Evolutionary conservation across 345 rosid species (phyloP).

Genomic region (Diplotaxis tenuifolia): DNA sequence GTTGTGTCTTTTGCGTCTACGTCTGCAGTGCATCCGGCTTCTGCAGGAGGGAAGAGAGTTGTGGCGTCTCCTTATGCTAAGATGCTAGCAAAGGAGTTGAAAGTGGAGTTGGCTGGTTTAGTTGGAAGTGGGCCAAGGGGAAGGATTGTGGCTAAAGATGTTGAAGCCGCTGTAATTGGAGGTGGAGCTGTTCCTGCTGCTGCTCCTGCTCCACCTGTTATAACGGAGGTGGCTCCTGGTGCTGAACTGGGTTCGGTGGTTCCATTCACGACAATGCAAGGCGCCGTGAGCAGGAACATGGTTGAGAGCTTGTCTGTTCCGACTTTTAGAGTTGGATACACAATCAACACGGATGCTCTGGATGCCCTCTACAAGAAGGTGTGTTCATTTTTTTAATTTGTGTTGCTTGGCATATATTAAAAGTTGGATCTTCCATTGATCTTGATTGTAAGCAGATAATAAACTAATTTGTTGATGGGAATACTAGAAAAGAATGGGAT

Average conservation of each 20-base stretch:
- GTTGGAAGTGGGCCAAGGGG: conserved; percentile 88
- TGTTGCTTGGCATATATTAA: not conserved
- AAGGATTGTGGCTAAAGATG: conserved; percentile 95
- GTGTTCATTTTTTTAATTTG: not conserved
- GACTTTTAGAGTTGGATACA: conserved; percentile 85
- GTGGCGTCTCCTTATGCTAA: conserved; percentile 91
- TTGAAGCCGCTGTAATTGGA: conserved; percentile 55
- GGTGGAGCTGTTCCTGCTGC: conserved; percentile 3
- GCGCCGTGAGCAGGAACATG: conserved; percentile 83
- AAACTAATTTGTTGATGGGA: not conserved
- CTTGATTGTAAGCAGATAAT: conserved; percentile 2
- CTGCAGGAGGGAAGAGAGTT: conserved; percentile 73
- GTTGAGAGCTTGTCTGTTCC: conserved; percentile 83
- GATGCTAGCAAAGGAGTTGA: conserved; percentile 83
- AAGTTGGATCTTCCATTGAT: not conserved
- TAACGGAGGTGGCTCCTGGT: conserved; percentile 19
- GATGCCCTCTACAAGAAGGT: conserved; percentile 94
- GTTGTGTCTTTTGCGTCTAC: conserved; percentile 44
- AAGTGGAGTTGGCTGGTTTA: conserved; percentile 61
- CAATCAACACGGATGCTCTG: conserved; percentile 73
- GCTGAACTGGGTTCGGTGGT: conserved; percentile 60
- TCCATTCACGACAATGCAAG: conserved; percentile 90
- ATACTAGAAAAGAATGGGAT: not conserved
- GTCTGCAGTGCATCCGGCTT: conserved; percentile 28
- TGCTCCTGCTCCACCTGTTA: conserved; percentile 5